phyloP scores from a whole-genome alignment of 331 rosid genomes.

The Saraca asoca region DNA sequence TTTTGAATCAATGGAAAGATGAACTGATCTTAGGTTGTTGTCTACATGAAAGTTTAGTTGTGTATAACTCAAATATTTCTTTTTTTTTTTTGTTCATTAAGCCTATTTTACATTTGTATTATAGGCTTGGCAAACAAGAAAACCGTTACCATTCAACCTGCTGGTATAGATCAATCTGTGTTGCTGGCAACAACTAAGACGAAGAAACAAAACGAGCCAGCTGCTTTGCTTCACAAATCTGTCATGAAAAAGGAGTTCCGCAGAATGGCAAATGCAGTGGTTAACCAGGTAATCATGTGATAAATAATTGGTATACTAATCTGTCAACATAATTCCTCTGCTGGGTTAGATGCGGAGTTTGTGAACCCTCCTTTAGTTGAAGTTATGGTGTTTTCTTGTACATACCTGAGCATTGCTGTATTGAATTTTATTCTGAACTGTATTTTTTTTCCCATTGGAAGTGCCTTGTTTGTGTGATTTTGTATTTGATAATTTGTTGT shows the following conservation, averaged over 20 bases:
- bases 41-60: neutral
- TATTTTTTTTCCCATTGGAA: too few species aligned
- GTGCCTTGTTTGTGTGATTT: too few species aligned
- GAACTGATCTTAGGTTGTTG: neutral
- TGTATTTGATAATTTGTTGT: too few species aligned
- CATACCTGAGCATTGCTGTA: too few species aligned
- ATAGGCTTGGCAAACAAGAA: conserved; percentile 97
- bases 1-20: neutral
- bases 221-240: conserved; percentile 79
- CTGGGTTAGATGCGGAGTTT: too few species aligned
- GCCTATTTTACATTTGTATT: neutral
- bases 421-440: too few species aligned
- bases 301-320: too few species aligned
- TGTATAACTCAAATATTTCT: neutral
- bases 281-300: conserved; percentile 63
- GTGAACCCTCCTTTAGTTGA: too few species aligned
- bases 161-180: conserved; percentile 74
- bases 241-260: conserved; percentile 84
- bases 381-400: too few species aligned
- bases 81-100: neutral
- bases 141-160: conserved; percentile 73
- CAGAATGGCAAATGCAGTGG: conserved; percentile 76
- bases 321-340: too few species aligned
- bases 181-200: conserved; percentile 82
- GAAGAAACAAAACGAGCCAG: conserved; percentile 90